These are phyloP conservation scores for Thymus mandschuricus DNA, from an alignment of 257 asterid genomes.

Conservation along the genomic window DNA sequence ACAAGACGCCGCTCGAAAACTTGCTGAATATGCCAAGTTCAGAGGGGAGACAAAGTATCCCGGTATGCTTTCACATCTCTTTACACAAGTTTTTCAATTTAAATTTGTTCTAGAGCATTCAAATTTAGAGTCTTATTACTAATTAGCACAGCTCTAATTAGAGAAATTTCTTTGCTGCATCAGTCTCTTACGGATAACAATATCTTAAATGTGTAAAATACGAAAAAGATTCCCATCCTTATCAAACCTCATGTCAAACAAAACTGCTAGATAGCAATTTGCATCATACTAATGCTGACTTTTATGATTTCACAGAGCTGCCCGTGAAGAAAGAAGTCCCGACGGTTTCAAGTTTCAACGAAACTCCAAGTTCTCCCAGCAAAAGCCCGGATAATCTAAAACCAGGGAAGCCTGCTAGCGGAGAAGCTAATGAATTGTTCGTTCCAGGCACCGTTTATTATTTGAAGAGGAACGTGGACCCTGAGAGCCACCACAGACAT, in stretches of 20 bases:
- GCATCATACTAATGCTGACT: not conserved
- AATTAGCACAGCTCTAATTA: not conserved
- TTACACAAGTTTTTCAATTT: not conserved
- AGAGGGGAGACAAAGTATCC: constrained; percentile 53
- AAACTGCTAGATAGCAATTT: not conserved
- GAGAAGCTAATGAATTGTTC: constrained; percentile 50
- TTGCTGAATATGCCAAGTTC: constrained; percentile 77
- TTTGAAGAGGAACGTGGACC: constrained; percentile 60
- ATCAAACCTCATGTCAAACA: not conserved
- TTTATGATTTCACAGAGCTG: constrained; percentile 40
- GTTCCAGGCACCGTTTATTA: constrained; percentile 80
- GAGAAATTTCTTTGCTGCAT: not conserved
- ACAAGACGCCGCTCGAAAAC: constrained; percentile 84
- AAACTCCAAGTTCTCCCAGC: constrained; percentile 34
- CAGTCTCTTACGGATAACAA: not conserved
- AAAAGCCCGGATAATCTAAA: constrained; percentile 29
- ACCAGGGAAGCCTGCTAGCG: constrained; percentile 26
- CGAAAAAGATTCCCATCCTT: not conserved
- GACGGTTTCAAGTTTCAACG: constrained; percentile 25
- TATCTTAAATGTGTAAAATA: not conserved
- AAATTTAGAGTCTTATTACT: not conserved
- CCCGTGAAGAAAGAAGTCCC: constrained; percentile 32
- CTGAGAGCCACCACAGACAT: constrained; percentile 32
- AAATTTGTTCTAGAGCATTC: not conserved
- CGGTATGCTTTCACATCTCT: constrained; percentile 43